A percentile compares a stretch with the other conserved stretches of the same genome.
Evolutionary conservation across 2,329 filamentous ascomycete species (phyloP).

Genomic region (Calonectria hawksworthii): DNA sequence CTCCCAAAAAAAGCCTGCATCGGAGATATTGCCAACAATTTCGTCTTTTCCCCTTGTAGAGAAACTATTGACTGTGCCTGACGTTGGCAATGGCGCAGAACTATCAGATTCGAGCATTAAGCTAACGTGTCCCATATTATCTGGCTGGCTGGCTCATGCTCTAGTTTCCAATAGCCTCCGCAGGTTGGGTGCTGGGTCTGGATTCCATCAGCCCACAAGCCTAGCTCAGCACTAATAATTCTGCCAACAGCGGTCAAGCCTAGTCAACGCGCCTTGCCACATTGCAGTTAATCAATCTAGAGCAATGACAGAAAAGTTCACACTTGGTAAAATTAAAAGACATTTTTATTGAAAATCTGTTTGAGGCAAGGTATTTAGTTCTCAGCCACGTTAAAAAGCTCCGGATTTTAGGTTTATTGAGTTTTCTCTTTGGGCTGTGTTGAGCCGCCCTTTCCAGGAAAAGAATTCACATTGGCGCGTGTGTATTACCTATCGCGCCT

Average conservation of each 20-base stretch:
- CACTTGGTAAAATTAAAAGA: not conserved
- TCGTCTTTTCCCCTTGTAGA: not conserved
- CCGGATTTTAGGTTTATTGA: not conserved
- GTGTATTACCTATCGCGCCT: fast-evolving
- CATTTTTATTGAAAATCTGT: not conserved
- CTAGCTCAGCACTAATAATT: not conserved
- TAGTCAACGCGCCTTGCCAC: not conserved
- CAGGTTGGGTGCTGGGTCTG: not conserved
- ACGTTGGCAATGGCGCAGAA: not conserved
- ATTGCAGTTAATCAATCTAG: not conserved
- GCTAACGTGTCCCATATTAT: not conserved
- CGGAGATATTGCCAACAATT: not conserved
- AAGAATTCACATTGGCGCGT: not conserved
- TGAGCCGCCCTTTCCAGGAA: not conserved
- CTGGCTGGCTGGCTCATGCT: not conserved
- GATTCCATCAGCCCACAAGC: not conserved
- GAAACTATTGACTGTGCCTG: not conserved
- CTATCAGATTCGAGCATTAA: not conserved
- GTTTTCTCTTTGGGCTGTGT: too few relatives aligned
- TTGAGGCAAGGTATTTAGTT: not conserved
- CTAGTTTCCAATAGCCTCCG: not conserved
- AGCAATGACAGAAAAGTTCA: not conserved
- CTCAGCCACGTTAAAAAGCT: not conserved
- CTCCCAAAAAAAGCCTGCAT: not conserved
- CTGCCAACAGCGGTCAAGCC: not conserved